These are phyloP conservation scores for Breviolum minutum DNA, from an alignment of 73 alveolate species.

Conservation along the genomic window DNA sequence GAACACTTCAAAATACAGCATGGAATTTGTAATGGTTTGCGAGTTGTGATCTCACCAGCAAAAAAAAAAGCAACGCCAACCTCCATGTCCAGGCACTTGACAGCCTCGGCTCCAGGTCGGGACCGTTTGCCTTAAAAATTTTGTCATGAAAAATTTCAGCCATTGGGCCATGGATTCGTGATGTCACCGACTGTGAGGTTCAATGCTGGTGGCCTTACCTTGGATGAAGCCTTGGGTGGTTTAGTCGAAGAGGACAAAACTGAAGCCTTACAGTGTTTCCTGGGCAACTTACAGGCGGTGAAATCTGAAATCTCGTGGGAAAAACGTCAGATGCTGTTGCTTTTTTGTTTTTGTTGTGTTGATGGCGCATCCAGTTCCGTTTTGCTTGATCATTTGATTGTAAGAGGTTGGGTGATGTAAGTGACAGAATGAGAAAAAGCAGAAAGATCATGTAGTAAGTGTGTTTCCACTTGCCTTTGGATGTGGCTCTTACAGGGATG, in stretches of 20 bases:
- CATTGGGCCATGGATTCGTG: neutral
- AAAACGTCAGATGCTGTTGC: neutral
- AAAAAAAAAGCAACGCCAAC: neutral
- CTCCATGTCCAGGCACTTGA: neutral
- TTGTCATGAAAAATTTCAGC: neutral
- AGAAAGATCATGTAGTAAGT: too few species aligned
- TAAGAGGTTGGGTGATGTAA: too few species aligned
- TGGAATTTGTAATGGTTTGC: too few species aligned
- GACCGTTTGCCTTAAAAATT: neutral
- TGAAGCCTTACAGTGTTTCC: conserved; percentile 26
- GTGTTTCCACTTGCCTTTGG: too few species aligned
- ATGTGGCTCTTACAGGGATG: too few species aligned
- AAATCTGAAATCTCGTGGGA: neutral
- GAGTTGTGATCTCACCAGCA: too few species aligned
- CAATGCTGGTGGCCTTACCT: conserved; percentile 10
- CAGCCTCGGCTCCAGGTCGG: conserved; percentile 25
- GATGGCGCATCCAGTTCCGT: too few species aligned
- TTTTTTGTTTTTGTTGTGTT: neutral
- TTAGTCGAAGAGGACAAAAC: neutral
- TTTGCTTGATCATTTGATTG: too few species aligned
- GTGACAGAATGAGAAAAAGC: too few species aligned
- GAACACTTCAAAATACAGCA: too few species aligned
- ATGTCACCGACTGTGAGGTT: neutral
- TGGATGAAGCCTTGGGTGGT: conserved; percentile 21
- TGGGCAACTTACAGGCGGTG: conserved; percentile 23